A percentile compares a stretch with the other conserved stretches of the same genome.
phyloP scores from a whole-genome alignment of 352 stramenopile species.

The Phytopythium delawarense region DNA sequence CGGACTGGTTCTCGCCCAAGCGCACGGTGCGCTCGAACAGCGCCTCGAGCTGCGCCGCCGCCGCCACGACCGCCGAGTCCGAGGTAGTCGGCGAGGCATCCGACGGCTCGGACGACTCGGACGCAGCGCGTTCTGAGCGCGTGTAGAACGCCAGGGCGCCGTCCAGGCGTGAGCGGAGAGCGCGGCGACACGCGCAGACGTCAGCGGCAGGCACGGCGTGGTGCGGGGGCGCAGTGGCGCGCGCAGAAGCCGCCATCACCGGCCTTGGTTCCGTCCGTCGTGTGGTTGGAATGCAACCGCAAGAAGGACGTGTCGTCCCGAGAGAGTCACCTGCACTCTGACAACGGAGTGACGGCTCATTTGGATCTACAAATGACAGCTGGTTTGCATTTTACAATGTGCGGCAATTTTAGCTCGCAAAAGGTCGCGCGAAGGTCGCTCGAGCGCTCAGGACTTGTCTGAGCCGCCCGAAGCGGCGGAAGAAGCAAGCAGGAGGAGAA shows the following conservation, averaged over 20 bases:
- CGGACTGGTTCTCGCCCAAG: constrained; percentile 76
- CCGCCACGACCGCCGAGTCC: constrained; percentile 9
- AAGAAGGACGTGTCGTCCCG: too few relatives aligned
- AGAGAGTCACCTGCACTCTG: too few relatives aligned
- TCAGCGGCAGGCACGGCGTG: background rate
- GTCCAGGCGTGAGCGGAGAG: background rate
- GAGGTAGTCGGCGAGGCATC: background rate
- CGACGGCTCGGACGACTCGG: background rate
- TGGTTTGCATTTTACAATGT: too few relatives aligned
- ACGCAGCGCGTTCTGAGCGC: background rate
- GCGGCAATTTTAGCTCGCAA: too few relatives aligned
- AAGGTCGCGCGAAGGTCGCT: constrained; percentile 4
- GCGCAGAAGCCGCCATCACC: background rate
- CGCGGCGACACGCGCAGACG: background rate
- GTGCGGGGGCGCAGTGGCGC: too few relatives aligned
- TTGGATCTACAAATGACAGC: too few relatives aligned
- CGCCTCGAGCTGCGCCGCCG: constrained; percentile 38
- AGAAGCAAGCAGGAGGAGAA: background rate
- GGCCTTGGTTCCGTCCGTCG: too few relatives aligned
- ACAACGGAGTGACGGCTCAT: too few relatives aligned
- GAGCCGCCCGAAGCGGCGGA: background rate
- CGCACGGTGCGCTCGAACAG: constrained; percentile 69
- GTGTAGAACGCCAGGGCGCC: background rate
- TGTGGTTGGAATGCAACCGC: too few relatives aligned
- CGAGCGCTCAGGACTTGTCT: background rate